Evolutionary conservation across 805 yeast species (phyloP), one percentile per base, ranked within the genome.

Genomic region (Diddensiella caesifluorescens): DNA sequence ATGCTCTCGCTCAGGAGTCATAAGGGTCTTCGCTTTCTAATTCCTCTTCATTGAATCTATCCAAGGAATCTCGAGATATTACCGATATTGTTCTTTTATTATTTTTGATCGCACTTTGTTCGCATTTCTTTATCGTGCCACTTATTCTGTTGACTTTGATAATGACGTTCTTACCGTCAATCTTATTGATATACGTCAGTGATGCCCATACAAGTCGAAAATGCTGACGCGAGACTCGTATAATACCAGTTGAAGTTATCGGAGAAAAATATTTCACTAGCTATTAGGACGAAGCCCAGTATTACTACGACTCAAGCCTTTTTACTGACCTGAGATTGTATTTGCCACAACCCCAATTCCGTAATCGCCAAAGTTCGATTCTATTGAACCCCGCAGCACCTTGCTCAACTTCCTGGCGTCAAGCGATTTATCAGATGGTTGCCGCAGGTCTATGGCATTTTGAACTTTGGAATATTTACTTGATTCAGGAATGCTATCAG

Each of bases 51-150:
- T 45, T 22, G 31, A 45, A 45, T 32, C 28, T 22, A n/a, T 30
- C n/a, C 15, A 39, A 9, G 3, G 37, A 29, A 12, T 18, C 29
- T 26, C 21, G 28, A n/a, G 38, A 22, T 9, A 10, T 6, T 12
- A 13, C 10, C 6, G 34, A 16, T 32, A 48, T 46, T 4, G 39
- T 33, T 12, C 5, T 12, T 27, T 43, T 37, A 27, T 47, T 39
- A 7, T 76, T 67, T 42, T 70, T 60, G 22, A 85, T 77, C 0
- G 88, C 81, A 44, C 69, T 74, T 49, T 78, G 73, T 57, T 89
- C 95, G 49, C 94, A 76, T 56, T 85, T 86, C 57, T 79, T 80
- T 23, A 89, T 88, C 0, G 96, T 87, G 0, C 96, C 97, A 55
- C 95, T 80, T 0, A 85, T 77, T 44, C 81, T 83, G 3, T 74